Percentiles rank a stretch among this genome's conserved stretches.
Conservation (phyloP, 2,329 filamentous ascomycete genomes). For the Xylariaceae sp. region DNA sequence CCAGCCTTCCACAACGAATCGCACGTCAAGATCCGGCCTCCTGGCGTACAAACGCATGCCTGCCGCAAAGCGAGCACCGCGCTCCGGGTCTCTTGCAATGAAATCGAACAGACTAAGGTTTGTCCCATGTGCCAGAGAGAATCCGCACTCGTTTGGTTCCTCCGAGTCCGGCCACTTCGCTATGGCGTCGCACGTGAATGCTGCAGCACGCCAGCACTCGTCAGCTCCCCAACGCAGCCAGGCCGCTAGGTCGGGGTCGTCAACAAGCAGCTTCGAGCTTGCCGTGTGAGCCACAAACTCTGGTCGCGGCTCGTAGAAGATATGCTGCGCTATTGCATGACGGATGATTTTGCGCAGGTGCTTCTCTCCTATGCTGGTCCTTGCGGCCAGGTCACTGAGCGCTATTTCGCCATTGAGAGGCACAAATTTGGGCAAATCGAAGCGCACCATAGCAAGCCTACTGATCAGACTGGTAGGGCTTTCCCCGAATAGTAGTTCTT, state of each 20-base stretch:
- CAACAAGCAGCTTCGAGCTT: neutral
- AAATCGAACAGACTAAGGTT: constrained; percentile 52
- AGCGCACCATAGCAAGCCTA: neutral
- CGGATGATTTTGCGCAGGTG: neutral
- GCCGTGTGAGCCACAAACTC: neutral
- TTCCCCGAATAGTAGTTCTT: neutral
- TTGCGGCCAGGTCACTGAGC: neutral
- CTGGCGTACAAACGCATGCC: constrained; percentile 52
- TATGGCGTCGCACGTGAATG: neutral
- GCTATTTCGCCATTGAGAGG: neutral
- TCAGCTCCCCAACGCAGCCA: neutral
- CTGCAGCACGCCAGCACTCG: neutral
- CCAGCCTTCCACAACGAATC: constrained; percentile 51
- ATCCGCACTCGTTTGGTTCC: constrained; percentile 47
- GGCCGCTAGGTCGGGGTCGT: neutral
- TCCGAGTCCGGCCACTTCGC: constrained; percentile 38
- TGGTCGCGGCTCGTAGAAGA: neutral
- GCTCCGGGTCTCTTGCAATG: constrained; percentile 44
- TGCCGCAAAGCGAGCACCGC: constrained; percentile 49
- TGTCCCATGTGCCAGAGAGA: constrained; percentile 48
- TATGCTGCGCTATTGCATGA: neutral
- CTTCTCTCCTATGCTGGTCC: neutral
- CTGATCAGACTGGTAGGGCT: neutral
- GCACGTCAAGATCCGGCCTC: constrained; percentile 50
- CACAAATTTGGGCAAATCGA: neutral